These are phyloP conservation scores for Podaxis sp. DNA, from an alignment of 768 basidiomycete genomes.

Conservation along the genomic window DNA sequence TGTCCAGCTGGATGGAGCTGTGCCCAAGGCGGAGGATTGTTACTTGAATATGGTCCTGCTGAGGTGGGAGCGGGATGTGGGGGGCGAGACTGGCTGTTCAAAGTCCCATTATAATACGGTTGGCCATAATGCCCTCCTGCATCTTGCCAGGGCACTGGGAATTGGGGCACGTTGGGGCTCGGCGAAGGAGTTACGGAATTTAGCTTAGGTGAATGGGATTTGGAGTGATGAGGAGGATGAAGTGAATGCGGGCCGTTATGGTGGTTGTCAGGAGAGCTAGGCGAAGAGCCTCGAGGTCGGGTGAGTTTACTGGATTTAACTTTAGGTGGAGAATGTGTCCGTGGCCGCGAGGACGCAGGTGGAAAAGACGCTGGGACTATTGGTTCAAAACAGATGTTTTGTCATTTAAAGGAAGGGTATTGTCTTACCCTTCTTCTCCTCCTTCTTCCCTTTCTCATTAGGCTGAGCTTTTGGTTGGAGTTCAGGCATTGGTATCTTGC, in stretches of 20 bases:
- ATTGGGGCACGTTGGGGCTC: background rate
- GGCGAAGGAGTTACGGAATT: conserved; percentile 37
- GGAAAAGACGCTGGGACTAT: conserved; percentile 8
- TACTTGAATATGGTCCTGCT: background rate
- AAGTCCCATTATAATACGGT: background rate
- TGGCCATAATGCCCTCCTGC: background rate
- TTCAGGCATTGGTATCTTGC: conserved; percentile 88
- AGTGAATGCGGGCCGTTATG: background rate
- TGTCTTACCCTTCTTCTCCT: conserved; percentile 43
- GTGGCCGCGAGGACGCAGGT: conserved; percentile 6
- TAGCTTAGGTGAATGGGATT: conserved; percentile 38
- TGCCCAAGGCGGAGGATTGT: conserved; percentile 2
- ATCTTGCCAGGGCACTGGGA: background rate
- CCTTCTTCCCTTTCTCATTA: conserved; percentile 34
- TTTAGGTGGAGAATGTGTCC: conserved; percentile 1
- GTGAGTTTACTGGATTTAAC: conserved; percentile 20
- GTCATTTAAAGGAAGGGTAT: conserved; percentile 18
- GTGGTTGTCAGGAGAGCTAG: background rate
- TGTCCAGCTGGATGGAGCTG: background rate
- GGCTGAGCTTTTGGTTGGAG: conserved; percentile 53
- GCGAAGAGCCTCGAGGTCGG: conserved; percentile 17
- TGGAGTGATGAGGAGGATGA: conserved; percentile 19
- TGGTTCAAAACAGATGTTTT: background rate
- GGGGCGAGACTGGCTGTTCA: conserved; percentile 16
- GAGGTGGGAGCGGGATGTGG: conserved; percentile 2